A percentile compares a stretch with the other conserved stretches of the same genome.
Conservation (phyloP, 305 asterid species). For the Fraxinus albicans region DNA sequence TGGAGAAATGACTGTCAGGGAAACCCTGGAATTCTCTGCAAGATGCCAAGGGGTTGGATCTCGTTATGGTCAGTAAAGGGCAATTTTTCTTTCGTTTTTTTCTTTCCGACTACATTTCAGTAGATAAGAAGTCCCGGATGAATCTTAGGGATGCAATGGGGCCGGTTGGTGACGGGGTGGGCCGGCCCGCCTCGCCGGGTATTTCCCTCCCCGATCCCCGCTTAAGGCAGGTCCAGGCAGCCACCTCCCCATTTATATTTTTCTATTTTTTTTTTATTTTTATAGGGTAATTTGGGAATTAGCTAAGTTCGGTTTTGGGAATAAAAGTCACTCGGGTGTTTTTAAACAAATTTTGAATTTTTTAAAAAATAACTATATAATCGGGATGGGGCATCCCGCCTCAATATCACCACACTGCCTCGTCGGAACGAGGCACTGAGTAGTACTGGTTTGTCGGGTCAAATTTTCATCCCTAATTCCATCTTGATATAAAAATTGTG, state of each 20-base stretch:
- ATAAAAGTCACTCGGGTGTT: not conserved
- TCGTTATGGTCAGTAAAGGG: conserved; percentile 29
- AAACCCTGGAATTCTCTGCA: conserved; percentile 47
- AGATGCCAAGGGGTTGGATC: conserved; percentile 50
- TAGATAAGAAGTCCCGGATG: not conserved
- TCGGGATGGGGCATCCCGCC: not conserved
- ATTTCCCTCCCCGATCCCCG: not conserved
- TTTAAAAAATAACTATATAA: no score
- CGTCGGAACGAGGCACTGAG: not conserved
- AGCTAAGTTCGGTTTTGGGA: not conserved
- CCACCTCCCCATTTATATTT: not conserved
- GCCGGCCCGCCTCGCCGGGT: not conserved
- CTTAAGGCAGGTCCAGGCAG: not conserved
- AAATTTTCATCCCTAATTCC: not conserved
- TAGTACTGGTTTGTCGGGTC: not conserved
- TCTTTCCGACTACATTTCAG: not conserved
- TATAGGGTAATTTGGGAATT: no score
- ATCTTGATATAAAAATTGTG: not conserved
- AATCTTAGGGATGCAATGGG: not conserved
- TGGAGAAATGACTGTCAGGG: conserved; percentile 51
- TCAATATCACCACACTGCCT: not conserved
- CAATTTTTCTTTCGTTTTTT: not conserved
- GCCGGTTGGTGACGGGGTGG: not conserved
- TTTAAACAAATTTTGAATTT: not conserved
- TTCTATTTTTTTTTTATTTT: no score